Evolutionary conservation across 2,329 filamentous ascomycete genomes (phyloP).

Genomic region (Rhexocercosporidium sp.): DNA sequence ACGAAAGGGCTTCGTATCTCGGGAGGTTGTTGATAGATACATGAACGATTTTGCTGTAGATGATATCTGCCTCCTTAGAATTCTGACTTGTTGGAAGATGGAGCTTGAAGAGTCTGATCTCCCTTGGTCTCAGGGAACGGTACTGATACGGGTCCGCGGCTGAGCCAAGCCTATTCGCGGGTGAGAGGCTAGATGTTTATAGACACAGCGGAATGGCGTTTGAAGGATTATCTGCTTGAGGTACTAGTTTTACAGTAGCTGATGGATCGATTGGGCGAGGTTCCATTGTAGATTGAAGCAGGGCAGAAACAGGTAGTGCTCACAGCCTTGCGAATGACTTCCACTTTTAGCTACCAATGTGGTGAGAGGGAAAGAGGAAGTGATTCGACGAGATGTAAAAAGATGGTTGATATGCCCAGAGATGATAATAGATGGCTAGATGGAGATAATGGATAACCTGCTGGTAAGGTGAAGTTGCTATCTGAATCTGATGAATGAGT

Average conservation of each 20-base stretch:
- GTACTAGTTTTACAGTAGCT: neutral
- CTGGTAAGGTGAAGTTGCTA: neutral
- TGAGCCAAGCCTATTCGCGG: neutral
- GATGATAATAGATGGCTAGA: neutral
- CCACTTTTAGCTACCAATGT: neutral
- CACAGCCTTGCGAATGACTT: neutral
- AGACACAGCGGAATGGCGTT: neutral
- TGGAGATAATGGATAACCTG: neutral
- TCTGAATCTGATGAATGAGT: neutral
- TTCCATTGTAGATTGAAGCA: neutral
- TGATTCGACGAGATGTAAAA: neutral
- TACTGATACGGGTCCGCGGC: neutral
- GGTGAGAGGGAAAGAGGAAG: neutral
- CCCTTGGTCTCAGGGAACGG: neutral
- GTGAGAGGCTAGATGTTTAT: neutral
- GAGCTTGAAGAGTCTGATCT: neutral
- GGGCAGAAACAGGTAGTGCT: neutral
- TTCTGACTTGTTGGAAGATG: neutral
- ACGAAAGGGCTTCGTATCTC: slow-evolving; percentile 15
- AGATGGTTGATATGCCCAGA: neutral
- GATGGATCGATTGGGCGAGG: neutral
- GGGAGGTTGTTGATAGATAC: neutral
- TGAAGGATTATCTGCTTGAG: neutral
- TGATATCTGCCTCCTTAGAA: neutral
- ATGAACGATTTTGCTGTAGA: neutral